Evolutionary conservation across 164 flowering plant species (phyloP), one percentile per base, ranked within the genome.

Genomic region (Aristolochia fimbriata): DNA sequence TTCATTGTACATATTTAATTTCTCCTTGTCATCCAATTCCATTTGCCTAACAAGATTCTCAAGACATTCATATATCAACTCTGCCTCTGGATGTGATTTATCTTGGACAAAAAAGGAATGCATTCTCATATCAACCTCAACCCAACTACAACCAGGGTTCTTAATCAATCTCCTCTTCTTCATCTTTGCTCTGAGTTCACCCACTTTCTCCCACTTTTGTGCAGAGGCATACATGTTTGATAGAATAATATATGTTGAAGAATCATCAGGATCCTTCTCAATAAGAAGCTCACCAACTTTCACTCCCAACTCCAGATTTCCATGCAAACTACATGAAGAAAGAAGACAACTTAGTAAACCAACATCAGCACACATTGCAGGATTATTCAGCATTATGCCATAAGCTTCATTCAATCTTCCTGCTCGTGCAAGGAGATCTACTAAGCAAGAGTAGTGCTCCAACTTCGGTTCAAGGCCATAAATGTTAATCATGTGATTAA

Each of bases 91-190:
- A 54, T 72, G 73, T 2, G 72, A 73, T 23, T 60, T 71, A 67
- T 84, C 84, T 62, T 71, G 83, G 10, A 67, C 78, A 41, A 79
- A 68, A 71, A 87, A 85, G 9, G 76, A 62, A 45, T 74, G 70
- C 20, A 80, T 74, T 21, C 49, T 71, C 68, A 74, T 68, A 48
- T 74, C 78, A 61, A 81, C 68, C 73, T 81, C 95, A 62, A 85
- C 79, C 91, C 89, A 85, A 64, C 91, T 87, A 66, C 83, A 84
- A 4, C 91, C 94, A 14, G 88, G 91, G 57, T 65, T 80, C 75
- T 80, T 83, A 69, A 68, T 83, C 77, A 81, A 67, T 20, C 80
- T 79, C 5, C 74, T 75, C 53, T 74, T 77, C 60, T 71, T 78
- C 81, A 84, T 80, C 65, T 73, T 76, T 62, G 61, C 41, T 70